phyloP scores from a whole-genome alignment of 2,329 filamentous ascomycete genomes.

The Grosmannia penicillata region DNA sequence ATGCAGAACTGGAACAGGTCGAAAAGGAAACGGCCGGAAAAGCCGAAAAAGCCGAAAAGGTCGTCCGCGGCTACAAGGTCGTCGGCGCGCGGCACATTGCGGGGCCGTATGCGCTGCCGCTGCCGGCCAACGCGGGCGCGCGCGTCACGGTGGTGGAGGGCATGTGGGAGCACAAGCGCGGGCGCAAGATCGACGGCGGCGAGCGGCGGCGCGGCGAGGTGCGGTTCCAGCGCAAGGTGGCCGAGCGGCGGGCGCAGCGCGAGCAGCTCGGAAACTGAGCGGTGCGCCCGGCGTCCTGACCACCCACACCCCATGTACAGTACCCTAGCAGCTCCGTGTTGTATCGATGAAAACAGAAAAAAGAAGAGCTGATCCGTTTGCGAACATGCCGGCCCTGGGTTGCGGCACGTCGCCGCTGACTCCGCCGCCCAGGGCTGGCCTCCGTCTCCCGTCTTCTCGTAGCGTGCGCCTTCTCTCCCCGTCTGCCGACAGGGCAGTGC shows the following conservation, averaged over 20 bases:
- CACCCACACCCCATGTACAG: too few relatives aligned
- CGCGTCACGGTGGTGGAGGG: slow-evolving; percentile 63
- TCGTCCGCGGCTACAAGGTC: slow-evolving; percentile 54
- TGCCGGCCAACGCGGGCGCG: slow-evolving; percentile 51
- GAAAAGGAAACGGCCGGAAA: neutral
- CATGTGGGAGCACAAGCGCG: slow-evolving; percentile 81
- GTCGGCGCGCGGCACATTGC: slow-evolving; percentile 53
- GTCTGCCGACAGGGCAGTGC: too few relatives aligned
- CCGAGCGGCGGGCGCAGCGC: slow-evolving; percentile 56
- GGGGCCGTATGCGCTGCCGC: slow-evolving; percentile 57
- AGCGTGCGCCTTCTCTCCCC: too few relatives aligned
- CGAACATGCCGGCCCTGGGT: too few relatives aligned
- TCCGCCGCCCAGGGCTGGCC: too few relatives aligned
- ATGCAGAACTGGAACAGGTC: neutral
- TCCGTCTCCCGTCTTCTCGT: too few relatives aligned
- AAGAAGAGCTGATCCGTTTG: too few relatives aligned
- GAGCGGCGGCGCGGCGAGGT: slow-evolving; percentile 81
- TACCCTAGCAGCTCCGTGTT: too few relatives aligned
- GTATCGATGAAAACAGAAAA: too few relatives aligned
- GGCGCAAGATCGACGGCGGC: slow-evolving; percentile 90
- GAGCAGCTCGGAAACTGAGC: slow-evolving; percentile 19
- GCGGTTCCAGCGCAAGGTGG: slow-evolving; percentile 68
- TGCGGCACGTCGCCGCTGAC: too few relatives aligned
- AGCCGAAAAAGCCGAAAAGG: slow-evolving; percentile 25
- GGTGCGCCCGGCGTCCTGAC: too few relatives aligned